Conservation (phyloP, 257 asterid species). For the Echites panduratus region DNA sequence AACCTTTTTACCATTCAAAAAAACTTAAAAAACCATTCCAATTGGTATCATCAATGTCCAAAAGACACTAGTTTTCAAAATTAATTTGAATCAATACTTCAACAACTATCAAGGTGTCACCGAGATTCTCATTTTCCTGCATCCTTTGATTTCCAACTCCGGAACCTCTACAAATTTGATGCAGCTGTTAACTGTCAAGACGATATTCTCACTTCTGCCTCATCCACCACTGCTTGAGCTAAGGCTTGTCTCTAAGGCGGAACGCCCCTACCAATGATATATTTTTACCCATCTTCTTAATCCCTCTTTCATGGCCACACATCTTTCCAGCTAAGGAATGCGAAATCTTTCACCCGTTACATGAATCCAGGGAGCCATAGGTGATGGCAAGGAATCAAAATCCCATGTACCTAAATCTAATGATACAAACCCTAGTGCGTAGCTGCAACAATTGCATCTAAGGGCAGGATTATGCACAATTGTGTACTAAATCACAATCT, state of each 20-base stretch:
- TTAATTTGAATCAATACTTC: background rate
- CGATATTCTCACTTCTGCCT: too few species aligned
- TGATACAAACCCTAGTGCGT: background rate
- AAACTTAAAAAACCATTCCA: background rate
- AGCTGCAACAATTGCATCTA: background rate
- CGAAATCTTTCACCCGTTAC: too few species aligned
- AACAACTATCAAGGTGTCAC: background rate
- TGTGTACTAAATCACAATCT: background rate
- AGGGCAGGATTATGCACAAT: background rate
- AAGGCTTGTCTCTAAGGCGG: too few species aligned
- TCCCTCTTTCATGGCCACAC: too few species aligned
- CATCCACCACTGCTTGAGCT: too few species aligned
- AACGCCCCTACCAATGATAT: too few species aligned
- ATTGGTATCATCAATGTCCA: background rate
- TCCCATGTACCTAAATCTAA: background rate
- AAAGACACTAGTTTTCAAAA: background rate
- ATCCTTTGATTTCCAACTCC: background rate
- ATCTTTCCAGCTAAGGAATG: too few species aligned
- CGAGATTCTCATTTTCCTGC: background rate
- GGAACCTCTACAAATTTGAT: background rate
- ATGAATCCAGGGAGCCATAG: too few species aligned
- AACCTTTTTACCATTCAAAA: background rate
- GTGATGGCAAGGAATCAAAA: background rate
- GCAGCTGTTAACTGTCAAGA: too few species aligned
- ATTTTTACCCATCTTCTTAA: too few species aligned